Evolutionary conservation across 148 eudicot genomes (phyloP), one percentile per base, ranked within the genome.

Genomic region (Arctostaphylos glauca): DNA sequence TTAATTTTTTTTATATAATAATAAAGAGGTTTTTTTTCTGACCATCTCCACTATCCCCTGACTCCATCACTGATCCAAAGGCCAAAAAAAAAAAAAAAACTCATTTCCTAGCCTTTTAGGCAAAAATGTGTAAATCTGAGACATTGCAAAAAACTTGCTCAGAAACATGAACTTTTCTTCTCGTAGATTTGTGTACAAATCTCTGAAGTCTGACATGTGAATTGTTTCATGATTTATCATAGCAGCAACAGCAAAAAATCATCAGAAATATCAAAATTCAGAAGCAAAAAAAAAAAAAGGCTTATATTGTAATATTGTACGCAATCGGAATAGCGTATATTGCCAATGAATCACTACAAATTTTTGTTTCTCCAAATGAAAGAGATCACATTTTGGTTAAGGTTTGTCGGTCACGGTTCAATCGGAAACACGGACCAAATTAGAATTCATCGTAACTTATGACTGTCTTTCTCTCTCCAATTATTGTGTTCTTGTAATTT

Each of bases 371-470:
- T n/a, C n/a, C 4, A 15, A 18, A 44, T 14, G 9, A 14, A 43
- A 54, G 81, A 83, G 81, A 83, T 83, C 85, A 84, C 83, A 84
- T 83, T 4, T 84, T 84, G 83, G 80, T 74, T 6, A 84, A 73
- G 75, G 80, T 74, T 80, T 80, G 14, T 84, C 86, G 83, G 80
- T 84, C 86, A 84, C 83, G 80, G 44, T 84, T 74, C 2, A 84
- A 80, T 84, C 86, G 38, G 86, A 84, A 84, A 84, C 86, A 84
- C 86, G 86, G 81, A 83, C 85, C 85, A 83, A 76, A 76, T 76
- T 50, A 31, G 38, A 31, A 31, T 1, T 31, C 38, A 53, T 9
- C 3, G 59, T 55, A 55, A 4, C 15, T 16, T 55, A 14, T 14
- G 5, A 55, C 59, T 16, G n/a, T 5, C 59, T 55, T 14, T 55